Base-by-base conservation (phyloP, 306 rosid species). In the Vigna hirtella region DNA sequence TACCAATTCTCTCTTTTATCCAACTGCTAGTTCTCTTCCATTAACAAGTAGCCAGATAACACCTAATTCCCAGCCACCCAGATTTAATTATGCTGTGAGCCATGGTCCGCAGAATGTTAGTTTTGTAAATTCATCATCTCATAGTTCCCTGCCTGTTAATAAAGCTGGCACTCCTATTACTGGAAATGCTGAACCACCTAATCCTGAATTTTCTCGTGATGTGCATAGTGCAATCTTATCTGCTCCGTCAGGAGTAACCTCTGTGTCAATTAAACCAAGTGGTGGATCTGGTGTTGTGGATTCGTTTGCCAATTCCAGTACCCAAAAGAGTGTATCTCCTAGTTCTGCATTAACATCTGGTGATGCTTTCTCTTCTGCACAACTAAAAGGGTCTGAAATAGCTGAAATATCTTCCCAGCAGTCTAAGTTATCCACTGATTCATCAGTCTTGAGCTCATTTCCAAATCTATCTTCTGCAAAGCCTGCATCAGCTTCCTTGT, bases 41-140 rank as follows among this genome's bases (percentile, higher is more conserved):
- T 66, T 91, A 82, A 71, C 96, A 8, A 86, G 87, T 71, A 85
- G 87, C 82, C 96, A 88, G 72, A 76, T 83, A 65, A 84, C 96
- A 48, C 77, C 94, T 22, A 90, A 57, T 80, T 77, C 96, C 56
- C 98, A 95, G 83, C 87, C 82, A 18, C 81, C 86, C 13, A 80
- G 90, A 76, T 86, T 85, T 83, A 87, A 83, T 63, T 88, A 89
- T 83, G 82, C 85, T 26, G 90, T 51, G 36, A 79, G 58, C 79
- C 94, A 90, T 79, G 90, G 85, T 64, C 77, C 87, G n/a, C 93
- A 86, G 80, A 86, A 75, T 86, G 85, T 69, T 13, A 30, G 86
- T 14, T 81, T 78, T 45, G 48, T 79, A 73, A 91, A 78, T 79
- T 83, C 86, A 24, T 45, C 88, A 66, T 78, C 96, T 65, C 83